These are phyloP conservation scores for Syncephalastrum sp. DNA, from an alignment of 371 early-diverging fungal species.

Conservation along the genomic window DNA sequence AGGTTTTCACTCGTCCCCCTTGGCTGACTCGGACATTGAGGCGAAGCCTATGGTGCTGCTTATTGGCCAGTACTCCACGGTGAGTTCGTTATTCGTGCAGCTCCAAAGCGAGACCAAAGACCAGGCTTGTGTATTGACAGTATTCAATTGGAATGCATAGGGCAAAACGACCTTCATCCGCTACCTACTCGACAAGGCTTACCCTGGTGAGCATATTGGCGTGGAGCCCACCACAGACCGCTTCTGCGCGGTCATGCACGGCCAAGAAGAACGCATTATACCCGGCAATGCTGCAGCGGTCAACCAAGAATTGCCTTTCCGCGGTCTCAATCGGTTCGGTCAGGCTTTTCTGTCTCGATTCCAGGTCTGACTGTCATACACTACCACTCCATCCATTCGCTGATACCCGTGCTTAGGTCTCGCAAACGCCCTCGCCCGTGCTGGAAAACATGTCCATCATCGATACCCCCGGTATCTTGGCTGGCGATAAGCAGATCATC, in stretches of 20 bases:
- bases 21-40: slow-evolving; percentile 78
- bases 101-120: not conserved
- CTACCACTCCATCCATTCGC: not conserved
- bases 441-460: slow-evolving; percentile 82
- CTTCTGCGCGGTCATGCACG: slow-evolving; percentile 84
- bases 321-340: slow-evolving; percentile 75
- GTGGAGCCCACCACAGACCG: slow-evolving; percentile 88
- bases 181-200: slow-evolving; percentile 77
- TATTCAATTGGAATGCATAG: slow-evolving; percentile 20
- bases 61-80: slow-evolving; percentile 84
- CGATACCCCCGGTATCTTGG: slow-evolving; percentile 88
- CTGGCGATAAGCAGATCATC: slow-evolving; percentile 81
- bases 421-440: slow-evolving; percentile 71
- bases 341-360: slow-evolving; percentile 80
- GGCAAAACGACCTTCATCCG: slow-evolving; percentile 88
- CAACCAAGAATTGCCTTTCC: slow-evolving; percentile 77
- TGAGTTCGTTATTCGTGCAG: slow-evolving; percentile 24
- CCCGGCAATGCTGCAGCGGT: slow-evolving; percentile 92
- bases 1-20: slow-evolving; percentile 74
- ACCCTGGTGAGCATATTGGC: slow-evolving; percentile 88
- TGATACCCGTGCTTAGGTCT: slow-evolving; percentile 41
- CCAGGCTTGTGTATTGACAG: not conserved
- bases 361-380: slow-evolving; percentile 47
- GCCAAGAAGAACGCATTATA: slow-evolving; percentile 66
- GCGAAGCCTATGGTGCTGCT: slow-evolving; percentile 86